Evolutionary conservation across 2,329 filamentous ascomycete species (phyloP).

Genomic region (Aspergillus latus): DNA sequence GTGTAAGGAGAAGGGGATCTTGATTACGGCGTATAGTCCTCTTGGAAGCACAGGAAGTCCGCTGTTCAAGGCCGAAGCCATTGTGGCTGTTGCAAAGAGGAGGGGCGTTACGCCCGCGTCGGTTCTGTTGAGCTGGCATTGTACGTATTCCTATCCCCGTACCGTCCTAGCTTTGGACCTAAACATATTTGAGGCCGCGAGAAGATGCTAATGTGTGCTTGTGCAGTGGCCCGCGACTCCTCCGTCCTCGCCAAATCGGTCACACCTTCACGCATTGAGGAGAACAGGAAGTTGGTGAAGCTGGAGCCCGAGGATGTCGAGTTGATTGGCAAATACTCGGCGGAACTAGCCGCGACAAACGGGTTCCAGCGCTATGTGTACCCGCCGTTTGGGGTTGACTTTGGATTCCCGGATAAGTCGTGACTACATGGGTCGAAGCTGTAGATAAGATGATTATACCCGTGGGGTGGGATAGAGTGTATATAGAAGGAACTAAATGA

Average conservation of each 20-base stretch:
- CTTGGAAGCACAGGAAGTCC: constrained; percentile 46
- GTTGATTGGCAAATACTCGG: constrained; percentile 38
- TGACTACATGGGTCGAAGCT: constrained; percentile 1
- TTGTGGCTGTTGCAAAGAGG: constrained; percentile 44
- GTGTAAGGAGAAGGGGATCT: constrained; percentile 52
- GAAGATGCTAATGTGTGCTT: not conserved
- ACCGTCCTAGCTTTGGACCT: not conserved
- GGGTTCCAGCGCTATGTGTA: constrained; percentile 57
- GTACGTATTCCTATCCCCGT: constrained; percentile 26
- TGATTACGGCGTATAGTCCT: constrained; percentile 54
- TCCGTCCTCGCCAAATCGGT: constrained; percentile 45
- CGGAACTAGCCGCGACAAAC: constrained; percentile 34
- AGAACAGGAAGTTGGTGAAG: constrained; percentile 40
- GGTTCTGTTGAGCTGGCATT: constrained; percentile 47
- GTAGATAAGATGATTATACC: not conserved
- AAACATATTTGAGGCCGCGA: not conserved
- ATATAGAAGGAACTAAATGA: constrained; percentile 5
- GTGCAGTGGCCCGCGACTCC: constrained; percentile 38
- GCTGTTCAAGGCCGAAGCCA: constrained; percentile 42
- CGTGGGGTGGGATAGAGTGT: constrained; percentile 1
- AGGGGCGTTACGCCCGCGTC: constrained; percentile 40
- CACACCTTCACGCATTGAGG: constrained; percentile 43
- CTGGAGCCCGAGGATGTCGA: constrained; percentile 41
- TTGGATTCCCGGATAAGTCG: constrained; percentile 70
- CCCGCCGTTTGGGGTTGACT: constrained; percentile 66